Conservation (phyloP, 768 basidiomycete species). For the Suillus subalutaceus region DNA sequence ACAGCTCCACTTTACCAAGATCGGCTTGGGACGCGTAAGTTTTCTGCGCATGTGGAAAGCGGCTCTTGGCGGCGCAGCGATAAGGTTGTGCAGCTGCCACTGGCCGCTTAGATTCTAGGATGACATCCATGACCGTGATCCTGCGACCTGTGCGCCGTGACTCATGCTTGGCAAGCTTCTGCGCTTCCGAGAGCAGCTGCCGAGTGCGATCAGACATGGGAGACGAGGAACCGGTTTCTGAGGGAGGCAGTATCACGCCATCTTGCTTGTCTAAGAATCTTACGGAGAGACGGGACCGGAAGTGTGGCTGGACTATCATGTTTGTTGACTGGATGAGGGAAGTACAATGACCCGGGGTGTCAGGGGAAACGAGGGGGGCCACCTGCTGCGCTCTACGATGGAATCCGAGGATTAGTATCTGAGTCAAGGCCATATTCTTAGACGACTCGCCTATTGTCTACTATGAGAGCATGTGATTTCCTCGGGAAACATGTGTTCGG, state of each 20-base stretch:
- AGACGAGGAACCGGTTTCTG: not conserved
- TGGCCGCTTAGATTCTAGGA: constrained; percentile 41
- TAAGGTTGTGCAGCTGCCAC: constrained; percentile 14
- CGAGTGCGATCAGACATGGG: constrained; percentile 11
- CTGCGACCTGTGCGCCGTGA: constrained; percentile 33
- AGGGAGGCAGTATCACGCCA: not conserved
- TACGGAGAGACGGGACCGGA: not conserved
- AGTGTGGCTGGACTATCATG: not conserved
- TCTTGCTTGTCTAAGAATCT: not conserved
- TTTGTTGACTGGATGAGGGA: not conserved
- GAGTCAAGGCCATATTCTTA: not conserved
- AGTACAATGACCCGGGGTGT: not conserved
- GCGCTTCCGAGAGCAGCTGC: constrained; percentile 31
- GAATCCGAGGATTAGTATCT: not conserved
- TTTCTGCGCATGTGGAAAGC: constrained; percentile 13
- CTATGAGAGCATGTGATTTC: not conserved
- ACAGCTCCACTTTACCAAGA: constrained; percentile 36
- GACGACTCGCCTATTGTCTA: not conserved
- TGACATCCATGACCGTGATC: constrained; percentile 49
- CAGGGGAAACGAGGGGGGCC: not conserved
- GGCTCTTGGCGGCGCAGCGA: constrained; percentile 11
- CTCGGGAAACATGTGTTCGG: not conserved
- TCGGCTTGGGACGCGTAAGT: constrained; percentile 30
- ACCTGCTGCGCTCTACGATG: not conserved
- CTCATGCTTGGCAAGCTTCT: constrained; percentile 31